Evolutionary conservation across 768 basidiomycete species (phyloP), one percentile per base, ranked within the genome.

Genomic region (Suillus subalutaceus): DNA sequence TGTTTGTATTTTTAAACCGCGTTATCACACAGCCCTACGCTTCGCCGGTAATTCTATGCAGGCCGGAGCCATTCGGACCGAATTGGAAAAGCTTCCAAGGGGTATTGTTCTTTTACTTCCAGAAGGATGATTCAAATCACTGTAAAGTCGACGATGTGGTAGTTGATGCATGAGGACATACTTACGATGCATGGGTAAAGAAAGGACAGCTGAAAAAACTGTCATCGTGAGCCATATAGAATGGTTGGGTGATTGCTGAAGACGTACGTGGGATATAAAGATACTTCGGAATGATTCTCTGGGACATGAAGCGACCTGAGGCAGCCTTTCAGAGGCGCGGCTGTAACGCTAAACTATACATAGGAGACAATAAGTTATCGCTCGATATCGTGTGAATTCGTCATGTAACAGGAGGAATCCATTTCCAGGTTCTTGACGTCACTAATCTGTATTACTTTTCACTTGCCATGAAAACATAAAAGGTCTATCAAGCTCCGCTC

Each of bases 11-110:
- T 78, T 79, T 66, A 65, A 66, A 32, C 38, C 71, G 1, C 15
- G 57, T 5, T 40, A 61, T 23, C 80, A 81, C 63, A 77, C 79
- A 4, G 69, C 75, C 0, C 62, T 80, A 26, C 9, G 43, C 80
- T 43, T 81, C 65, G 56, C 72, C 0, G 23, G 66, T 1, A 63
- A 63, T 32, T n/a, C 35, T 18, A 30, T 46, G 32, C 37, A 66
- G 18, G 30, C 52, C 30, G 16, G 26, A 30, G 6, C 30, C 52
- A 53, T 53, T 55, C 30, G 32, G 32, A 56, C 20, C 53, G 10
- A 35, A 55, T 55, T 55, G 32, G 18, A 35, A 55, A 55, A 15
- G 26, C 26, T 53, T 30, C 7, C 50, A 26, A 52, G 18, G 52
- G 30, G 30, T 20, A 26, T 26, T 26, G 26, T 26, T 26, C 26